Evolutionary conservation across 2,329 filamentous ascomycete species (phyloP), one percentile per base, ranked within the genome.

Genomic region (Hawksworthiomyces lignivorus): DNA sequence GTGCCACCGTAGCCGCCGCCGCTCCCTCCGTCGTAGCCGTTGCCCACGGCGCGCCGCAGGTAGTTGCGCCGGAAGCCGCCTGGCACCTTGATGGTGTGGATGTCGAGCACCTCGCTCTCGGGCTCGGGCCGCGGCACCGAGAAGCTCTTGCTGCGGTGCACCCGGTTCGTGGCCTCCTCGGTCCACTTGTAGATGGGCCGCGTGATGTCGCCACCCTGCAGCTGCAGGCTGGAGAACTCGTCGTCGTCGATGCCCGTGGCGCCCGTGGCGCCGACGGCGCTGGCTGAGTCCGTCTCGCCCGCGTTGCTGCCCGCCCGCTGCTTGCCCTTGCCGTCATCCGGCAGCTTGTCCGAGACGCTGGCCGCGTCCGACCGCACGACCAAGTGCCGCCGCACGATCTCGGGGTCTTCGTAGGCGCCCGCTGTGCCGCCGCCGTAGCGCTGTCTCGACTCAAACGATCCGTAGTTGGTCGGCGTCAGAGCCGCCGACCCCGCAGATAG

Each of bases 141-240:
- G 60, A 96, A 96, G 62, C 89, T 97, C 66, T 89, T 83, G 64
- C 89, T 95, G 54, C 90, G 79, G 53, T 82, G 77, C 56, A 80
- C 69, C 53, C 77, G 77, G 47, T 71, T 73, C 70, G 56, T 94
- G 39, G 84, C 84, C 59, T 94, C 86, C 61, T 97, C 88, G 6
- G 88, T 87, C 87, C 94, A 98, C 53, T 87, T 83, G 69, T 98
- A 98, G 54, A 98, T 94, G 41, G 90, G 87, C 47, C 92, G 75
- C 19, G 90, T 96, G 44, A 96, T 84, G 59, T 98, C 92, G 49
- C 92, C 92, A 46, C 92, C 92, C 59, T 97, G 94, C 35, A 98
- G 69, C 57, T 82, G 82, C 59, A 98, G 64, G 63, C 92, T 97
- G 22, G 89, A 96, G 60, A 98, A 98, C 56, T 94, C 87, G 45